These are phyloP conservation scores for Fraxinus floribunda DNA, from an alignment of 305 asterid genomes.

Conservation along the genomic window DNA sequence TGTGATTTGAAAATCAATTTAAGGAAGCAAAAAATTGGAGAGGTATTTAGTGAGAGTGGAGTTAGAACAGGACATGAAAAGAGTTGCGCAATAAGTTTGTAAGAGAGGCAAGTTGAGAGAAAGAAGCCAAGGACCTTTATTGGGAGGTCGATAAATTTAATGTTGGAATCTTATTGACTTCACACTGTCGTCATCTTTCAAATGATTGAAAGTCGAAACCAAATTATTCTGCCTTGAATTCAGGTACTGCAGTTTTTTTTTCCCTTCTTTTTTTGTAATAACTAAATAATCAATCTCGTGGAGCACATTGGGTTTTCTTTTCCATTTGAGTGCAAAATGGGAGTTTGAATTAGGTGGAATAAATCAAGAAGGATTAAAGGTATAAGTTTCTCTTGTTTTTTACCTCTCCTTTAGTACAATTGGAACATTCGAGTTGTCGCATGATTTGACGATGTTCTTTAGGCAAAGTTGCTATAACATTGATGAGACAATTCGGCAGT, in stretches of 20 bases:
- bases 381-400: not conserved
- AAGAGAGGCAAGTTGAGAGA: slow-evolving; percentile 30
- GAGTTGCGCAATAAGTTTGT: slow-evolving; percentile 29
- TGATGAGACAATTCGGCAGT: not conserved
- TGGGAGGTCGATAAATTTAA: slow-evolving; percentile 35
- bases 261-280: not conserved
- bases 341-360: not conserved
- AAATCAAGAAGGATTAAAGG: not conserved
- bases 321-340: not conserved
- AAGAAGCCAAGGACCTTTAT: slow-evolving; percentile 19
- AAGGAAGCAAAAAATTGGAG: not conserved
- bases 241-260: not conserved
- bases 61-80: slow-evolving; percentile 18
- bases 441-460: not conserved
- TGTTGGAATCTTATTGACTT: slow-evolving; percentile 33
- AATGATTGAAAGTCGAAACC: slow-evolving; percentile 28
- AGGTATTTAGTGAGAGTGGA: slow-evolving; percentile 20
- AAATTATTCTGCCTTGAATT: not conserved
- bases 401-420: not conserved
- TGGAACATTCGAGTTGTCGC: not conserved
- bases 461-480: not conserved
- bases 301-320: not conserved
- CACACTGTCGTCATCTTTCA: slow-evolving; percentile 19
- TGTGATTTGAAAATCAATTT: not conserved
- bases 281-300: not conserved